Evolutionary conservation across 2,329 filamentous ascomycete species (phyloP).

Genomic region (Fusarium euwallaceae): DNA sequence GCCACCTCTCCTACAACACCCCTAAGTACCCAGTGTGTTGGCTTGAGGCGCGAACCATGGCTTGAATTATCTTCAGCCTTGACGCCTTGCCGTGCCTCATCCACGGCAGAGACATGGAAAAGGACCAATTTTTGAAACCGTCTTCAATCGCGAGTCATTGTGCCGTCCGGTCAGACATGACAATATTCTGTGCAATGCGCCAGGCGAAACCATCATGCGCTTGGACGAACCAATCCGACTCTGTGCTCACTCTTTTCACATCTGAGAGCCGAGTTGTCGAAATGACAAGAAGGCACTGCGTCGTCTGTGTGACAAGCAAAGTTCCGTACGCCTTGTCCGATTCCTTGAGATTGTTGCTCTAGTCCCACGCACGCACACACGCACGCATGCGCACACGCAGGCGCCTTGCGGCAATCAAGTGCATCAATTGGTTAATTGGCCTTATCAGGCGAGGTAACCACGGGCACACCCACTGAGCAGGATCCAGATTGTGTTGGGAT

Average conservation of each 20-base stretch:
- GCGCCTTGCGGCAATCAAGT: background rate
- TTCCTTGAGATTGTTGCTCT: background rate
- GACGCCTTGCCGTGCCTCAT: conserved; percentile 5
- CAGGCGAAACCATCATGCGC: background rate
- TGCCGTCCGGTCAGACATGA: background rate
- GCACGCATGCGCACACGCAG: background rate
- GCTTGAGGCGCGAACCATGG: background rate
- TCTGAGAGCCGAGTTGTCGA: conserved; percentile 12
- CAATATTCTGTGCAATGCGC: background rate
- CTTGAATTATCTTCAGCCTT: background rate
- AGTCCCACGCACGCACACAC: background rate
- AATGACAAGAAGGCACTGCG: background rate
- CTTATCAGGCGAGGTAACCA: background rate
- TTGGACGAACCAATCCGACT: background rate
- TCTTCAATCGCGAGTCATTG: background rate
- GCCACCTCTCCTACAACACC: background rate
- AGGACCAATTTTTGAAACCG: background rate
- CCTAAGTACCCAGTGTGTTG: background rate
- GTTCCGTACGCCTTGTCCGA: background rate
- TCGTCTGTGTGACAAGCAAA: conserved; percentile 11
- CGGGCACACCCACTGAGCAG: background rate
- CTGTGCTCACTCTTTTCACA: conserved; percentile 12
- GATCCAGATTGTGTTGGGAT: conserved; percentile 6
- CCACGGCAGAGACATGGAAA: background rate
- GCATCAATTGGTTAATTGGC: background rate